Base-by-base conservation (phyloP, 2,329 filamentous ascomycete genomes). In the Sporothrix pallida region DNA sequence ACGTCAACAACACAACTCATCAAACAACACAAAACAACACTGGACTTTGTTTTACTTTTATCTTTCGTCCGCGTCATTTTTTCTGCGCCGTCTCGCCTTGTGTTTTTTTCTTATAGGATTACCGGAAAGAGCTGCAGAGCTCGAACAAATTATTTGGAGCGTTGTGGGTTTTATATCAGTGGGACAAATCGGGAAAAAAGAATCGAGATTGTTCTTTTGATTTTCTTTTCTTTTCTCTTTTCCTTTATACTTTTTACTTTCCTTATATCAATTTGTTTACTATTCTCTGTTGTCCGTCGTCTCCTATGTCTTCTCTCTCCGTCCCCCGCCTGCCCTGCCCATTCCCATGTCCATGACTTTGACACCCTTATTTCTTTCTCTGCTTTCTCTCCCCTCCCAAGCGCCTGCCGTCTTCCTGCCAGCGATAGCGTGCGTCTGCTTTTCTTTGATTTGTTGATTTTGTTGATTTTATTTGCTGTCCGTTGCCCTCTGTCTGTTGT, bases 111-210 rank as follows among this genome's bases (percentile, higher is more conserved):
- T 52, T 68, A 52, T 68, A 50, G 44, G 65, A 68, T 37, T 52
- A 26, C n/a, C 31, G 65, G 65, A 68, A 68, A 52, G 65, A 68
- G 65, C 65, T 68, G 44, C 65, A 68, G 65, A 68, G 65, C 65
- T 68, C 65, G 26, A 54, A 10, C 42, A 26, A 48, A 9, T 23
- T 56, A 12, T 56, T 26, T 20, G 52, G 52, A 6, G 31, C 31
- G 31, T 37, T 37, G 31, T 37, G 31, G 31, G 31, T 37, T 37
- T 37, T 37, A 37, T 37, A 37, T 37, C 31, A 7, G 31, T 37
- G 31, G 31, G 31, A 37, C 31, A 37, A 37, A 37, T 3, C 5
- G 31, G 31, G 31, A 37, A 37, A 56, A 56, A 56, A 56, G 52
- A 56, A 56, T 12, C 23, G 52, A 56, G 9, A 20, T 10, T 56